Conservation (phyloP, 768 basidiomycete species). For the Polyporus arcularius region DNA sequence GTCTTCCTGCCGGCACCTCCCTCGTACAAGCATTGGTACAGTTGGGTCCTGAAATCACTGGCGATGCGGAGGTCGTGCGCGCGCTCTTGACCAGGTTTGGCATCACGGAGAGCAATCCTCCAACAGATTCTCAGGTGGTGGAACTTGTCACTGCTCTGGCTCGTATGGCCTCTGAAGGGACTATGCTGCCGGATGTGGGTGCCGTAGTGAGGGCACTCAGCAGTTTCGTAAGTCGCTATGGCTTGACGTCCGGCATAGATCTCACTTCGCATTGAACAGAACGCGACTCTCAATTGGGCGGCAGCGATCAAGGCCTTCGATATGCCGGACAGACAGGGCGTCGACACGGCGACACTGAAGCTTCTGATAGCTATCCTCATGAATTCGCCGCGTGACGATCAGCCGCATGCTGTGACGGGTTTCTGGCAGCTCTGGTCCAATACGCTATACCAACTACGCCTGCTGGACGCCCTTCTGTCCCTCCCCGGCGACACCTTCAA, state of each 20-base stretch:
- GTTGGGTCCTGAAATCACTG: conserved; percentile 78
- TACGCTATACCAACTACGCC: conserved; percentile 78
- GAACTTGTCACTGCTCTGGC: conserved; percentile 72
- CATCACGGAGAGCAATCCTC: conserved; percentile 70
- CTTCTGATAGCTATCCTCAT: conserved; percentile 86
- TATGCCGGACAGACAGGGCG: conserved; percentile 76
- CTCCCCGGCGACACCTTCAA: conserved; percentile 91
- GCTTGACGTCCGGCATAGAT: not conserved
- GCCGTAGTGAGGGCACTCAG: conserved; percentile 71
- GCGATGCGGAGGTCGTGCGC: conserved; percentile 68
- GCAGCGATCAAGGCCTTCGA: conserved; percentile 86
- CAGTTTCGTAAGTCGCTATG: conserved; percentile 61
- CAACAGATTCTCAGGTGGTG: conserved; percentile 66
- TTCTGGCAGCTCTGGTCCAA: conserved; percentile 90
- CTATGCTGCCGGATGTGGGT: conserved; percentile 71
- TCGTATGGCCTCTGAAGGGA: conserved; percentile 72
- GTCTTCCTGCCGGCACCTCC: conserved; percentile 65
- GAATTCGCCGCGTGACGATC: conserved; percentile 75
- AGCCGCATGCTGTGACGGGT: conserved; percentile 78
- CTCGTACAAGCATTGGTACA: conserved; percentile 77
- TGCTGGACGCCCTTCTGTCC: conserved; percentile 87
- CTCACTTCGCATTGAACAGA: conserved; percentile 40
- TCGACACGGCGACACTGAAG: conserved; percentile 88
- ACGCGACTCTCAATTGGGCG: conserved; percentile 74
- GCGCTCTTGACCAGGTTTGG: conserved; percentile 75